Evolutionary conservation across 176 grass and related monocot species (phyloP).

Genomic region (Cenchrus americanus): DNA sequence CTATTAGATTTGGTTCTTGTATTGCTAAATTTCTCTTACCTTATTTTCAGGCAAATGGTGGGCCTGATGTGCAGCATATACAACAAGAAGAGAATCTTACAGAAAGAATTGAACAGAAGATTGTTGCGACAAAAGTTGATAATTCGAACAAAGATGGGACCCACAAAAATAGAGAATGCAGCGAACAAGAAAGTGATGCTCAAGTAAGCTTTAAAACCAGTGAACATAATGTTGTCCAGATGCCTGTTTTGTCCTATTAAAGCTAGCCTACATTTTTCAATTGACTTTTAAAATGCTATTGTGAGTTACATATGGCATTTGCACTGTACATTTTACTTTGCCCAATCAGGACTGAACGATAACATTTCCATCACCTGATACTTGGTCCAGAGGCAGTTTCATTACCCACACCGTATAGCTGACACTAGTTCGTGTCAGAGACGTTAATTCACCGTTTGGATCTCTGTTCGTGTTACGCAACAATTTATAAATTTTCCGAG

Average conservation of each 20-base stretch:
- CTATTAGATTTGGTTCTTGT: neutral
- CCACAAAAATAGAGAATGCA: slow-evolving; percentile 63
- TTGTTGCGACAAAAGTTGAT: slow-evolving; percentile 30
- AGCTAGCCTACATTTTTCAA: neutral
- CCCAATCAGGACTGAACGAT: slow-evolving; percentile 32
- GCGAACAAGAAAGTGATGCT: slow-evolving; percentile 95
- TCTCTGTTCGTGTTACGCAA: slow-evolving; percentile 30
- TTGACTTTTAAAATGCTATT: neutral
- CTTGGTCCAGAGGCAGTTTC: slow-evolving; percentile 48
- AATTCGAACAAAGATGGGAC: slow-evolving; percentile 29
- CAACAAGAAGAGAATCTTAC: slow-evolving; percentile 57
- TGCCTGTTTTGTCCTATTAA: neutral
- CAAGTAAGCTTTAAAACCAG: slow-evolving; percentile 76
- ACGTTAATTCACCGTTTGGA: slow-evolving; percentile 9
- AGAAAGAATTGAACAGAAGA: slow-evolving; percentile 36
- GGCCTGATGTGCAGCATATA: slow-evolving; percentile 39
- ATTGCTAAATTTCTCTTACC: slow-evolving; percentile 15
- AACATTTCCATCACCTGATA: slow-evolving; percentile 20
- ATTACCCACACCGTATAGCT: slow-evolving; percentile 42
- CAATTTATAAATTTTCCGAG: slow-evolving; percentile 46
- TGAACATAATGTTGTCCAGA: neutral
- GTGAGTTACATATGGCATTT: neutral
- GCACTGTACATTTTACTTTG: slow-evolving; percentile 34
- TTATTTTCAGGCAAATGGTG: slow-evolving; percentile 62
- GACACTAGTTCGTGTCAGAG: neutral